Conservation (phyloP, 371 early-diverging fungal genomes). For the Circinella umbellata region DNA sequence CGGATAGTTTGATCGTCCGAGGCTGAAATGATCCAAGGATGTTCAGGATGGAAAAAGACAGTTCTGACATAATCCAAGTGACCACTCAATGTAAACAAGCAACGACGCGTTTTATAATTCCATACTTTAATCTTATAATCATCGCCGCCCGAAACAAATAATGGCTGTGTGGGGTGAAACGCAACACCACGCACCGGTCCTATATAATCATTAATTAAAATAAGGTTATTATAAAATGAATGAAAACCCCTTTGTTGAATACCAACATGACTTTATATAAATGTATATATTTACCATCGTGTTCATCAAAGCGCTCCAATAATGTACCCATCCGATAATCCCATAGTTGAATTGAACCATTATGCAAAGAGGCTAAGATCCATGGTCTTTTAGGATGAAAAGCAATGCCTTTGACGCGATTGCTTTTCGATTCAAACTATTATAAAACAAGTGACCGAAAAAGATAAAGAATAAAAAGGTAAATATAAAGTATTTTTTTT, state of each 20-base stretch:
- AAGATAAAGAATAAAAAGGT: too few relatives aligned
- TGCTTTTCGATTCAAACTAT: slow-evolving; percentile 98
- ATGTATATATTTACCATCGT: slow-evolving; percentile 82
- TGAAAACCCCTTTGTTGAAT: too few relatives aligned
- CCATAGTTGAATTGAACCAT: slow-evolving; percentile 98
- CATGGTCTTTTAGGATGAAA: slow-evolving; percentile 99
- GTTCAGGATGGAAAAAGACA: slow-evolving; percentile 97
- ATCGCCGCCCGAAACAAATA: slow-evolving; percentile 99
- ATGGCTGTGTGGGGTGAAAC: slow-evolving; percentile 97
- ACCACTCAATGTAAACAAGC: slow-evolving; percentile 95
- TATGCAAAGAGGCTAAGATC: slow-evolving; percentile 97
- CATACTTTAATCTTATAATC: slow-evolving; percentile 99
- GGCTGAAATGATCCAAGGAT: slow-evolving; percentile 97
- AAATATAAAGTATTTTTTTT: too few relatives aligned
- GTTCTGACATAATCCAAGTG: slow-evolving; percentile 99
- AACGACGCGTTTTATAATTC: slow-evolving; percentile 97
- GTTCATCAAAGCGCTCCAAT: slow-evolving; percentile 97
- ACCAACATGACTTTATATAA: not conserved
- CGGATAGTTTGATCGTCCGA: slow-evolving; percentile 99
- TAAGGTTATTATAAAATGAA: too few relatives aligned
- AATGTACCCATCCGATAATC: slow-evolving; percentile 99
- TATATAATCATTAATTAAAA: slow-evolving; percentile 25
- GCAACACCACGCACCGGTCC: slow-evolving; percentile 98
- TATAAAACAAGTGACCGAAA: not conserved
- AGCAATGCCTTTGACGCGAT: slow-evolving; percentile 96